Evolutionary conservation across 2,329 filamentous ascomycete species (phyloP).

Genomic region (Talaromyces funiculosus): DNA sequence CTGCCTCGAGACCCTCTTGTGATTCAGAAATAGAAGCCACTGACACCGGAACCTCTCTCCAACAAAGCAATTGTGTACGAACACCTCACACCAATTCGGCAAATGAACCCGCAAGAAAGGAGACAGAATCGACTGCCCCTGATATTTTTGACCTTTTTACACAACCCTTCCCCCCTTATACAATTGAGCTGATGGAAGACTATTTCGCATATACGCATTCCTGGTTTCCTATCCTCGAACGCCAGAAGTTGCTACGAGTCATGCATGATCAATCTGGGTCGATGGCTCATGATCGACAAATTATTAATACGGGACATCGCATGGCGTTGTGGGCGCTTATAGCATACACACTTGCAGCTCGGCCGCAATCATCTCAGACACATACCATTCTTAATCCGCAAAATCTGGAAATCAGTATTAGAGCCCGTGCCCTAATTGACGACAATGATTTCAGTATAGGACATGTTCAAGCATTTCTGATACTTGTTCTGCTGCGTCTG

Average conservation of each 20-base stretch:
- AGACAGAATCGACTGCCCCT: neutral
- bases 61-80: neutral
- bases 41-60: neutral
- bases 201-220: slow-evolving; percentile 67
- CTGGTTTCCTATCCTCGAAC: slow-evolving; percentile 67
- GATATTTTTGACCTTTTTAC: neutral
- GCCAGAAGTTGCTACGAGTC: slow-evolving; percentile 52
- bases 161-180: slow-evolving; percentile 14
- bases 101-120: neutral
- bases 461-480: slow-evolving; percentile 47
- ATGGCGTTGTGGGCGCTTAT: slow-evolving; percentile 3
- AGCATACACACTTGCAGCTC: neutral
- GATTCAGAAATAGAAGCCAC: neutral
- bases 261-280: slow-evolving; percentile 32
- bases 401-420: slow-evolving; percentile 9
- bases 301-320: neutral
- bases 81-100: neutral
- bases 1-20: neutral
- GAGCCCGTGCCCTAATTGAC: slow-evolving; percentile 23
- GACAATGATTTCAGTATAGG: slow-evolving; percentile 41
- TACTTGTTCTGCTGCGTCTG: slow-evolving; percentile 56
- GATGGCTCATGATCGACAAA: neutral
- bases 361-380: neutral
- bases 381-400: neutral
- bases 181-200: slow-evolving; percentile 52